Evolutionary conservation across 352 stramenopile species (phyloP).

Genomic region (Pythium plurisporium): DNA sequence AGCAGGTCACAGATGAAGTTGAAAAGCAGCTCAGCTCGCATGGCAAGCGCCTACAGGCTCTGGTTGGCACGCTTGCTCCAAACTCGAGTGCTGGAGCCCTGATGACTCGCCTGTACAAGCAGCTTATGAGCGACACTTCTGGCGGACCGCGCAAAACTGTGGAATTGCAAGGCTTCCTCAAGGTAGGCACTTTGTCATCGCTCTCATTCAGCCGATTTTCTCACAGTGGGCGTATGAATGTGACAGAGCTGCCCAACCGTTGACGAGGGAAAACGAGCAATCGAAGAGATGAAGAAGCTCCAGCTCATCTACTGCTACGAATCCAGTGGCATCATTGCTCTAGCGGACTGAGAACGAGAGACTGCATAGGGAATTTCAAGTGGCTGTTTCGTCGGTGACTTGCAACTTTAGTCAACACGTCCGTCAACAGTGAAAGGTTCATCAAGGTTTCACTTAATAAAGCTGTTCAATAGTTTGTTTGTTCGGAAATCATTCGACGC

Average conservation of each 20-base stretch:
- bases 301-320: constrained; percentile 82
- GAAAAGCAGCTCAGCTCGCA: constrained; percentile 55
- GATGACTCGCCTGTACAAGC: constrained; percentile 72
- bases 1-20: constrained; percentile 43
- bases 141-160: constrained; percentile 46
- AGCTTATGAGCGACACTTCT: constrained; percentile 32
- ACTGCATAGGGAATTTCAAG: too few relatives aligned
- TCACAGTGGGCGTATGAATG: background rate
- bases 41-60: constrained; percentile 48
- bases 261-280: constrained; percentile 63
- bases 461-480: too few relatives aligned
- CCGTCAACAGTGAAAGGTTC: too few relatives aligned
- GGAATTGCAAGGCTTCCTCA: constrained; percentile 58
- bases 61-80: constrained; percentile 58
- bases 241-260: constrained; percentile 64
- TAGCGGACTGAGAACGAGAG: constrained; percentile 59
- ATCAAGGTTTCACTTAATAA: too few relatives aligned
- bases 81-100: constrained; percentile 56
- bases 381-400: too few relatives aligned
- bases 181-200: constrained; percentile 12
- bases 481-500: too few relatives aligned
- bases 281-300: constrained; percentile 75
- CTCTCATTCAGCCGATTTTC: background rate
- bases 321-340: constrained; percentile 64
- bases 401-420: too few relatives aligned